Percentiles rank a stretch among this genome's conserved stretches.
These are phyloP conservation scores for Xylaria castorea DNA, from an alignment of 495 filamentous ascomycete species.

Conservation along the genomic window DNA sequence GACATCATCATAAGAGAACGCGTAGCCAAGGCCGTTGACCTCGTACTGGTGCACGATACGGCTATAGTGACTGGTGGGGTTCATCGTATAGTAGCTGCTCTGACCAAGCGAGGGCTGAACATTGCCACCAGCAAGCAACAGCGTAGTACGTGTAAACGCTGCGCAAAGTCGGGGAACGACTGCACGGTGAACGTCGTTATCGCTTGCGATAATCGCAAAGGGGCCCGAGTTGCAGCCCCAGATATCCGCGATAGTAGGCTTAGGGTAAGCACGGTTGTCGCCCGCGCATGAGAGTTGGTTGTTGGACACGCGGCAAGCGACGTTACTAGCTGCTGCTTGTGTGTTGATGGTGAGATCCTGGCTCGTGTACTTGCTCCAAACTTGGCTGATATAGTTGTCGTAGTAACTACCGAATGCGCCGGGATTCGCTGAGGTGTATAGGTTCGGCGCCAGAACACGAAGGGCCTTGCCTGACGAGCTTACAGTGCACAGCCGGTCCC, in stretches of 20 bases:
- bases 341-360: slow-evolving; percentile 50
- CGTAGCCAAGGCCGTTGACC: slow-evolving; percentile 51
- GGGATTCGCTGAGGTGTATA: slow-evolving; percentile 41
- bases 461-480: slow-evolving; percentile 41
- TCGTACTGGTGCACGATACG: slow-evolving; percentile 53
- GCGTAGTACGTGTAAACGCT: slow-evolving; percentile 52
- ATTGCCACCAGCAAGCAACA: slow-evolving; percentile 49
- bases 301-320: slow-evolving; percentile 45
- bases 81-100: slow-evolving; percentile 43
- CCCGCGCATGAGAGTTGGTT: slow-evolving; percentile 44
- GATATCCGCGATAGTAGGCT: slow-evolving; percentile 50
- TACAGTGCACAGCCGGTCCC: slow-evolving; percentile 48
- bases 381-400: slow-evolving; percentile 48
- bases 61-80: slow-evolving; percentile 51
- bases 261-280: slow-evolving; percentile 49
- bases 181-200: slow-evolving; percentile 50
- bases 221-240: slow-evolving; percentile 58
- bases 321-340: slow-evolving; percentile 44
- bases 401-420: slow-evolving; percentile 45
- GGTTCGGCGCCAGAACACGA: slow-evolving; percentile 49
- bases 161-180: slow-evolving; percentile 54
- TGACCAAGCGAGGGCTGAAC: slow-evolving; percentile 42
- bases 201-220: slow-evolving; percentile 44
- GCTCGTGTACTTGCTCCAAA: slow-evolving; percentile 48
- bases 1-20: slow-evolving; percentile 59